These are phyloP conservation scores for Penicillium sp. DNA, from an alignment of 2,329 filamentous ascomycete species.

Conservation along the genomic window DNA sequence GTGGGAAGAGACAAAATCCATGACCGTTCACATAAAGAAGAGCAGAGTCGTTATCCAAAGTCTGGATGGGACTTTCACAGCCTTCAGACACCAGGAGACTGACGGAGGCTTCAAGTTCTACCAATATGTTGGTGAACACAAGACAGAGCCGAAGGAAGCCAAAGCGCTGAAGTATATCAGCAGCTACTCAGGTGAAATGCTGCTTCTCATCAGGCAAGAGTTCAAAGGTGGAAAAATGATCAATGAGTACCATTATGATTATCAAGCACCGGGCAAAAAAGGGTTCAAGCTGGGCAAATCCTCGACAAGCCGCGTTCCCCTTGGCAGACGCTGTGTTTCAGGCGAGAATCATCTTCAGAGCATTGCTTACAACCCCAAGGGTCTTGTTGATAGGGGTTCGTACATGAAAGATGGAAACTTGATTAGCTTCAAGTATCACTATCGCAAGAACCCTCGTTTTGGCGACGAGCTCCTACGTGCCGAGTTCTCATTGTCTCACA, in stretches of 20 bases:
- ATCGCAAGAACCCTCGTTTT: constrained; percentile 58
- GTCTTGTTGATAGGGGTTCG: constrained; percentile 58
- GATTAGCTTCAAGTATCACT: constrained; percentile 59
- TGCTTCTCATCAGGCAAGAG: constrained; percentile 51
- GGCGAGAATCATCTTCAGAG: constrained; percentile 53
- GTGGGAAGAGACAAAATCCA: constrained; percentile 55
- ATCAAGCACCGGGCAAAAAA: constrained; percentile 32
- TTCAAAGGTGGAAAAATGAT: constrained; percentile 47
- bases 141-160: constrained; percentile 50
- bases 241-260: constrained; percentile 58
- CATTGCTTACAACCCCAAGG: constrained; percentile 58
- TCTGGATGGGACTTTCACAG: constrained; percentile 54
- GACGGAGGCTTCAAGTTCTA: constrained; percentile 47
- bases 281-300: constrained; percentile 30
- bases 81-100: constrained; percentile 49
- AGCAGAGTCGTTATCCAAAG: constrained; percentile 53
- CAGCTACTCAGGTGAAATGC: constrained; percentile 53
- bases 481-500: constrained; percentile 58
- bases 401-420: constrained; percentile 58
- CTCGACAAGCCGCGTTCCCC: constrained; percentile 43
- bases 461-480: constrained; percentile 61
- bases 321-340: constrained; percentile 52
- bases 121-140: constrained; percentile 45
- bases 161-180: constrained; percentile 50
- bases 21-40: constrained; percentile 53